These are phyloP conservation scores for Apostasia shenzhenica DNA, from an alignment of 106 monocot genomes.

Conservation along the genomic window DNA sequence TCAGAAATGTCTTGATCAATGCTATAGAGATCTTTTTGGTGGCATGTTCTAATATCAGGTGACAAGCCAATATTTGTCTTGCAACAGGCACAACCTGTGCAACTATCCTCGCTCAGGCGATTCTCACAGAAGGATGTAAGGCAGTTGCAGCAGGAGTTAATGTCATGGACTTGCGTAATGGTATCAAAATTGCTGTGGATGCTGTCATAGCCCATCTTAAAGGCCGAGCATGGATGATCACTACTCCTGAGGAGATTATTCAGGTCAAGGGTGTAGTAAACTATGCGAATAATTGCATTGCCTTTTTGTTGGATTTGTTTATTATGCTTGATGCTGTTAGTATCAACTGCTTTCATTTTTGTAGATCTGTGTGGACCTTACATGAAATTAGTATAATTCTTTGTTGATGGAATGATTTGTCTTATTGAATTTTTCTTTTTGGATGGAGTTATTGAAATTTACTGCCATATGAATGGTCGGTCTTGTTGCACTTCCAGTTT, in stretches of 20 bases:
- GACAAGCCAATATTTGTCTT: background rate
- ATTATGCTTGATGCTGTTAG: no score
- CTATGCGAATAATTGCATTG: background rate
- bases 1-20: no score
- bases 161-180: constrained; percentile 82
- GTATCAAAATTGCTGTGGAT: constrained; percentile 66
- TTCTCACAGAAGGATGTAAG: constrained; percentile 82
- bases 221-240: constrained; percentile 66
- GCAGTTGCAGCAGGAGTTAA: constrained; percentile 82
- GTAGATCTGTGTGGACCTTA: no score
- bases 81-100: constrained; percentile 86
- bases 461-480: no score
- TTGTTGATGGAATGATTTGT: no score
- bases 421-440: no score
- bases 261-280: constrained; percentile 34
- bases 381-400: no score
- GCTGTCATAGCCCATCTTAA: constrained; percentile 70
- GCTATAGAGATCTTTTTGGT: no score
- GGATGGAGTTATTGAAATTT: no score
- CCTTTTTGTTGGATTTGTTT: background rate
- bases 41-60: no score
- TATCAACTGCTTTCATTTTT: background rate
- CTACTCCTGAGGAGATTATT: constrained; percentile 68
- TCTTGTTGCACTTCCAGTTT: background rate
- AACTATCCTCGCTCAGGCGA: constrained; percentile 77